Conservation (phyloP, 345 rosid species). For the Brassica carinata region DNA sequence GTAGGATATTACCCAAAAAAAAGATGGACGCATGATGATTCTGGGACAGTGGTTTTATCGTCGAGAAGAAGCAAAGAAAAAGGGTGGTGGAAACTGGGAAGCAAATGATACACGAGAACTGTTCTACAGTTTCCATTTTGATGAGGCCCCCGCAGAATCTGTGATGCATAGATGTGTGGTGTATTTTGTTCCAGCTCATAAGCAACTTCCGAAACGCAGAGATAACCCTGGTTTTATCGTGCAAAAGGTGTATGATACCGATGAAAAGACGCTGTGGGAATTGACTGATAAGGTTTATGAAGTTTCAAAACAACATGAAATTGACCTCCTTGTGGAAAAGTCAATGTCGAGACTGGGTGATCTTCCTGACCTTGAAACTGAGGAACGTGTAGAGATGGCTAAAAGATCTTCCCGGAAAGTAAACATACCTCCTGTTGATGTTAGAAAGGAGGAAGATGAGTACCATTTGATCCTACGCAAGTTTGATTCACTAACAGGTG, state of each 20-base stretch:
- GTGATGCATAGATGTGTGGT: conserved; percentile 98
- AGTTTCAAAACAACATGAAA: conserved; percentile 69
- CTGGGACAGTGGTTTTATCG: conserved; percentile 99
- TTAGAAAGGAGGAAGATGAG: conserved; percentile 83
- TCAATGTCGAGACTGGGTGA: conserved; percentile 66
- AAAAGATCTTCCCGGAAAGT: conserved; percentile 55
- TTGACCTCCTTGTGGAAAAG: conserved; percentile 74
- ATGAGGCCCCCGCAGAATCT: conserved; percentile 94
- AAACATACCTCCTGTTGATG: conserved; percentile 69
- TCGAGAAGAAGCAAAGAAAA: conserved; percentile 95
- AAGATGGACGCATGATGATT: conserved; percentile 69
- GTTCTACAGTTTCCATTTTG: conserved; percentile 84
- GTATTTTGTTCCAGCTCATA: conserved; percentile 78
- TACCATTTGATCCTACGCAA: conserved; percentile 55
- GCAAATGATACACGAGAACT: conserved; percentile 82
- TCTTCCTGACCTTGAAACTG: conserved; percentile 62
- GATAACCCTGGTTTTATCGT: conserved; percentile 92
- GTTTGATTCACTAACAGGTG: conserved; percentile 70
- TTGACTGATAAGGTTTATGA: conserved; percentile 80
- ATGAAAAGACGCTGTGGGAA: conserved; percentile 68
- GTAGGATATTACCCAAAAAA: conserved; percentile 77
- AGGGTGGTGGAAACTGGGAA: conserved; percentile 94
- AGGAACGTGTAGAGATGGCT: conserved; percentile 39
- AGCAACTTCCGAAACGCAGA: conserved; percentile 81
- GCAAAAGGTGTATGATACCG: conserved; percentile 80